Base-by-base conservation (phyloP, 768 basidiomycete genomes). In the Boletellus emodensis region DNA sequence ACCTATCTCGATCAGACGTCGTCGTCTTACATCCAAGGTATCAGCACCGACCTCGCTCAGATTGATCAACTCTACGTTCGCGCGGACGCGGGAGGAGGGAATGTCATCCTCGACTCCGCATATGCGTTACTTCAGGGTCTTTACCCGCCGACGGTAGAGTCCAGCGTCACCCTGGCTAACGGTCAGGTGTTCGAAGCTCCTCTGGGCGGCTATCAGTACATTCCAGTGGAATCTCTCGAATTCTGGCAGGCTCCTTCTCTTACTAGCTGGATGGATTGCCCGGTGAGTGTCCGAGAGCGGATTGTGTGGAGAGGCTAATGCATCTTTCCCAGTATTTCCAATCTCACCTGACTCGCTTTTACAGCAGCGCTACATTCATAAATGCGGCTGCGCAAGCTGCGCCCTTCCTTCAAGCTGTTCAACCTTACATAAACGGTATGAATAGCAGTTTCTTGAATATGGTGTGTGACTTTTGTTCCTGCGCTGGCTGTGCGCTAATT, bases 81-180 rank as follows among this genome's bases (percentile, higher is more conserved):
- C 54, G 87, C 87, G 61, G 90, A 92, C 68, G 82, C 83, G 44
- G 89, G 89, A 39, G 83, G 83, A 67, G 90, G 90, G 44, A 76
- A 81, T 20, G 83, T 85, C 41, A 87, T 90, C 55, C 85, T 88
- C 68, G 87, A 92, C 74, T 86, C 86, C 7, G 83, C 89, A 15
- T 84, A 85, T 53, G 89, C 90, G 7, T 71, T 91, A 35, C 76
- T 90, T 38, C 92, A 93, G 63, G 90, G 90, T 32, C 75, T 93
- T 46, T 90, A 85, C 75, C 90, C 90, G 11, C 87, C 90, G 6
- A 86, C 78, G 54, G 62, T 72, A 7, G 72, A 77, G 45, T 84
- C 84, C 65, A 80, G 75, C 57, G 83, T 84, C 49, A 76, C 74
- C 10, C 80, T 94, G 17, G 90, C 87, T 3, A 83, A 90, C 56